Evolutionary conservation across 2,329 filamentous ascomycete genomes (phyloP).

Genomic region (Clarireedia hainanense): DNA sequence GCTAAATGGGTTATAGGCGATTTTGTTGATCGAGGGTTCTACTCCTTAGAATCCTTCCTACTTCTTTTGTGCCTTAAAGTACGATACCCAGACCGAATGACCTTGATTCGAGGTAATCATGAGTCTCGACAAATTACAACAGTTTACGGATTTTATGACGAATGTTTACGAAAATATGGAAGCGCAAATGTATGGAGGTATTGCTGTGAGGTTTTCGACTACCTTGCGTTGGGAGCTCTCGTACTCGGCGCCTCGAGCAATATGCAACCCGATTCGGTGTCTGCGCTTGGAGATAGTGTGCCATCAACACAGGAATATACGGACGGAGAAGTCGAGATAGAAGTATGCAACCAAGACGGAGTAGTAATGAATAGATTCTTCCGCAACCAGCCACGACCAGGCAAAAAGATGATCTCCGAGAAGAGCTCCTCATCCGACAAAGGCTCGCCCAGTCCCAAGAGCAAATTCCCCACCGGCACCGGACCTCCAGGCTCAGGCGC

Average conservation of each 20-base stretch:
- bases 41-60: conserved; percentile 93
- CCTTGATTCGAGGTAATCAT: conserved; percentile 89
- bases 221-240: conserved; percentile 93
- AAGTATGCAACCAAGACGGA: conserved; percentile 80
- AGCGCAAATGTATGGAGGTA: conserved; percentile 96
- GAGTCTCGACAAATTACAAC: conserved; percentile 96
- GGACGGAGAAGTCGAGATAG: conserved; percentile 78
- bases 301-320: conserved; percentile 39
- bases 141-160: conserved; percentile 97
- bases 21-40: conserved; percentile 97
- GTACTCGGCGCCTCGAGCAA: conserved; percentile 80
- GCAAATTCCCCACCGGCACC: conserved; percentile 41
- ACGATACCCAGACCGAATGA: conserved; percentile 94
- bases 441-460: conserved; percentile 17
- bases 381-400: too few species aligned
- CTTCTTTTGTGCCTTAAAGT: conserved; percentile 95
- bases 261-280: conserved; percentile 40
- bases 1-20: conserved; percentile 52
- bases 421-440: conserved; percentile 27
- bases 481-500: conserved; percentile 77
- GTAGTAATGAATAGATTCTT: conserved; percentile 56
- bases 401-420: conserved; percentile 25
- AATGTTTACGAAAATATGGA: conserved; percentile 92
- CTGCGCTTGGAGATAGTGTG: conserved; percentile 33
- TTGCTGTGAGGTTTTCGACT: conserved; percentile 97